A percentile compares a stretch with the other conserved stretches of the same genome.
These are phyloP conservation scores for Carex littledalei DNA, from an alignment of 176 grass and related monocot species.

Conservation along the genomic window DNA sequence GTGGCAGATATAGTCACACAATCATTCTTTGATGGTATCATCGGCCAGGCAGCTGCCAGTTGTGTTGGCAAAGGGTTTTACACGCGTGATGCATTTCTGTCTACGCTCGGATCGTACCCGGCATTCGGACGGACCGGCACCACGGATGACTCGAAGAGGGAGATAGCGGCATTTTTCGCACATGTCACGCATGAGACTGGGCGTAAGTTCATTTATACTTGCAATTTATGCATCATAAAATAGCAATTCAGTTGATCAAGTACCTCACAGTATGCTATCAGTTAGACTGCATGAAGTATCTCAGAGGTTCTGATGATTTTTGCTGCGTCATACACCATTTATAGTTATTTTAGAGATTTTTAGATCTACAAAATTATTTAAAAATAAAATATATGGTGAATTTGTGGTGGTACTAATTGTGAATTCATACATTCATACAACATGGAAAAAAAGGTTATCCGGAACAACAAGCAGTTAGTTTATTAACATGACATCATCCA, in stretches of 20 bases:
- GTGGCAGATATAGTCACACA: conserved; percentile 32
- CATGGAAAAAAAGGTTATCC: neutral
- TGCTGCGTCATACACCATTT: neutral
- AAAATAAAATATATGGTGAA: neutral
- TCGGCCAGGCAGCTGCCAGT: conserved; percentile 34
- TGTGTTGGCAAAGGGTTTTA: conserved; percentile 58
- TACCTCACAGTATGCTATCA: neutral
- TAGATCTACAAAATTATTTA: too few species aligned
- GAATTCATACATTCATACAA: neutral
- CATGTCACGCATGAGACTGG: conserved; percentile 78
- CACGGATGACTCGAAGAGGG: conserved; percentile 62
- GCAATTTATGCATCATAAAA: neutral
- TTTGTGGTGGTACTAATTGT: neutral
- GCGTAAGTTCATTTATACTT: conserved; percentile 31
- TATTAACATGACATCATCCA: neutral
- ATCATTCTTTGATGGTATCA: conserved; percentile 47
- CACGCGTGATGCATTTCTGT: conserved; percentile 69
- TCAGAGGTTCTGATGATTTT: neutral
- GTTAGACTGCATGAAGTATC: too few species aligned
- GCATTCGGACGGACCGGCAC: conserved; percentile 48
- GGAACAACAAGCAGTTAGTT: too few species aligned
- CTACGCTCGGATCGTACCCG: conserved; percentile 31
- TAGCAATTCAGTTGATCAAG: neutral
- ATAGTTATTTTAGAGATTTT: neutral
- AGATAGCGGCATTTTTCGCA: conserved; percentile 84